Evolutionary conservation across 495 filamentous ascomycete species (phyloP), one percentile per base, ranked within the genome.

Genomic region (Daldinia loculata): DNA sequence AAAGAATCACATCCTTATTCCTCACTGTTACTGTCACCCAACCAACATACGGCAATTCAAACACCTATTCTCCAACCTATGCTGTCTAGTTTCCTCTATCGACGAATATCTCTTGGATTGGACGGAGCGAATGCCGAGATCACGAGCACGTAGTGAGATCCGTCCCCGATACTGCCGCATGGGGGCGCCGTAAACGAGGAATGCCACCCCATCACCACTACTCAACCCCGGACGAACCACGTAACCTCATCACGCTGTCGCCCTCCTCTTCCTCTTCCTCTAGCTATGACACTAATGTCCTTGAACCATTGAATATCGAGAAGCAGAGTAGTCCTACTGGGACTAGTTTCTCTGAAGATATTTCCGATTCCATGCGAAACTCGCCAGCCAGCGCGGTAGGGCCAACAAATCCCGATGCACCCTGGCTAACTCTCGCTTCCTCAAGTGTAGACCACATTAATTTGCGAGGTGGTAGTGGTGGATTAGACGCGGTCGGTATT

Each of bases 1-100:
- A 73, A 69, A 69, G 62, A 73, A 72, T 66, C 53, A 73, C 61
- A 69, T 69, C 70, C 66, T 69, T 56, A 72, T 68, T 73, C 70
- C 62, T 73, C 61, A 68, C 61, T 72, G 43, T 34, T 56, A 32
- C 38, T 55, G 45, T 57, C 70, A 69, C 70, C 66, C 60, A 67
- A 73, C 70, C 57, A 73, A 62, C 61, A 61, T 66, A 73, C 66
- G 70, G 60, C 66, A 64, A 61, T 73, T 57, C 41, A 73, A 65
- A 72, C 70, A 73, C 58, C 51, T 62, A 32, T 66, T 63, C 58
- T 55, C 66, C 27, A 62, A 63, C 66, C 36, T 69, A 60, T 69
- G 61, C 61, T 67, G 58, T 69, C 62, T 69, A 57, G 59, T 19
- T 12, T 52, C 41, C 26, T 66, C 43, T 51, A 59, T 39, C 66